A percentile compares a stretch with the other conserved stretches of the same genome.
These are phyloP conservation scores for Magnolia changhungtana DNA, from an alignment of 164 flowering plant species.

Conservation along the genomic window DNA sequence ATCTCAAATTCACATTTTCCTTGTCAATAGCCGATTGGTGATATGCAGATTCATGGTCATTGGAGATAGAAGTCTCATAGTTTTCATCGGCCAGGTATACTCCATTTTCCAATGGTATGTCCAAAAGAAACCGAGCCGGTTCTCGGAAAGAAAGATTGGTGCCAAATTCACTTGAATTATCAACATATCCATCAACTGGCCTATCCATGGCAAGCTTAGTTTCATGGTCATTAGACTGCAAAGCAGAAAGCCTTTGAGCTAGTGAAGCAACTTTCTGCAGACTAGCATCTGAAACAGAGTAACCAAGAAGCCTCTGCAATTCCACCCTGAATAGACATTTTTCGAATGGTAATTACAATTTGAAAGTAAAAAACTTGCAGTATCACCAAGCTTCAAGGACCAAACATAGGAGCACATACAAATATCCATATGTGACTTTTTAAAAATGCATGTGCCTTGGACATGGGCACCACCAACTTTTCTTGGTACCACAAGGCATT, in stretches of 20 bases:
- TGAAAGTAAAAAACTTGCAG: background rate
- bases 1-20: conserved; percentile 55
- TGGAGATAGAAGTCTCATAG: conserved; percentile 26
- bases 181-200: conserved; percentile 25
- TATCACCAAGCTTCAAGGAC: background rate
- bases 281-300: conserved; percentile 42
- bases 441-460: too few species aligned
- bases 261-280: conserved; percentile 47
- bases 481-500: background rate
- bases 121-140: conserved; percentile 77
- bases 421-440: background rate
- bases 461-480: background rate
- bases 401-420: background rate
- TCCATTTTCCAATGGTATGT: conserved; percentile 53
- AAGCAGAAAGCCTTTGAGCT: conserved; percentile 43
- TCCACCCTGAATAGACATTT: conserved; percentile 46
- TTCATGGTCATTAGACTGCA: conserved; percentile 43
- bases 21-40: conserved; percentile 24
- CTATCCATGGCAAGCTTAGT: conserved; percentile 19
- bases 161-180: conserved; percentile 64
- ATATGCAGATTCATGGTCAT: conserved; percentile 20
- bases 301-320: conserved; percentile 62
- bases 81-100: conserved; percentile 37
- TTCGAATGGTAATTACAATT: background rate
- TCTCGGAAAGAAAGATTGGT: conserved; percentile 58